Evolutionary conservation across 2,329 filamentous ascomycete genomes (phyloP).

Genomic region (Beauveria scarabaeidicola): DNA sequence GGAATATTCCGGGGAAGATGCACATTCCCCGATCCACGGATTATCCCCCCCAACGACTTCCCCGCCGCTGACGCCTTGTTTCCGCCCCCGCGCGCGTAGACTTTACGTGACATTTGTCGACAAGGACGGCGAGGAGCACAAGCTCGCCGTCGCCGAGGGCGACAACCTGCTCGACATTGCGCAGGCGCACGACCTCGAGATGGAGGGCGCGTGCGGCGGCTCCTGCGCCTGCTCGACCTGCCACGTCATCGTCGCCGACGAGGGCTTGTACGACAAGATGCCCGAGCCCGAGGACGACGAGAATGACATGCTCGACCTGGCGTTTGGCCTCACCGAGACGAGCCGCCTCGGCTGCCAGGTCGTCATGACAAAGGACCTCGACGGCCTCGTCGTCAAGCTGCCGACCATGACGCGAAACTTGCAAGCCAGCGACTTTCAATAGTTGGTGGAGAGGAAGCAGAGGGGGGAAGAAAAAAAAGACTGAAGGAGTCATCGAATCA

Average conservation of each 20-base stretch:
- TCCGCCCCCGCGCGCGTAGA: conserved; percentile 36
- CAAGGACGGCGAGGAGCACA: conserved; percentile 71
- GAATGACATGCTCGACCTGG: conserved; percentile 86
- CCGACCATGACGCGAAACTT: conserved; percentile 93
- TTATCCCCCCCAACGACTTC: neutral
- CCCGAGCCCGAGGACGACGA: conserved; percentile 70
- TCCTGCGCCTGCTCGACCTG: conserved; percentile 91
- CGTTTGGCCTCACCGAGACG: conserved; percentile 84
- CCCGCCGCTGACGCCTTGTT: conserved; percentile 7
- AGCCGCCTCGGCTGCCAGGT: conserved; percentile 82
- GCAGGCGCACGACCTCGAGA: conserved; percentile 88
- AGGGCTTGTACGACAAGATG: conserved; percentile 68
- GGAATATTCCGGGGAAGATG: too few relatives aligned
- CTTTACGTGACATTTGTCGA: conserved; percentile 88
- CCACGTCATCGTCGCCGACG: conserved; percentile 74
- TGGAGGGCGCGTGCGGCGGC: conserved; percentile 96
- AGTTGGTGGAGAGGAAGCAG: neutral
- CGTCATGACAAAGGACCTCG: conserved; percentile 79
- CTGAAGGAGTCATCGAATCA: neutral
- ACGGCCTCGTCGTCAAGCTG: conserved; percentile 76
- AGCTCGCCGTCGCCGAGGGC: conserved; percentile 71
- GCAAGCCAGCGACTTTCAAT: conserved; percentile 83
- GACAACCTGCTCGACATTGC: conserved; percentile 95
- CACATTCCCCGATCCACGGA: too few relatives aligned
- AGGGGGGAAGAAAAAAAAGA: neutral